These are phyloP conservation scores for Suhomyces panamericanus DNA, from an alignment of 1,139 yeast species.

Conservation along the genomic window DNA sequence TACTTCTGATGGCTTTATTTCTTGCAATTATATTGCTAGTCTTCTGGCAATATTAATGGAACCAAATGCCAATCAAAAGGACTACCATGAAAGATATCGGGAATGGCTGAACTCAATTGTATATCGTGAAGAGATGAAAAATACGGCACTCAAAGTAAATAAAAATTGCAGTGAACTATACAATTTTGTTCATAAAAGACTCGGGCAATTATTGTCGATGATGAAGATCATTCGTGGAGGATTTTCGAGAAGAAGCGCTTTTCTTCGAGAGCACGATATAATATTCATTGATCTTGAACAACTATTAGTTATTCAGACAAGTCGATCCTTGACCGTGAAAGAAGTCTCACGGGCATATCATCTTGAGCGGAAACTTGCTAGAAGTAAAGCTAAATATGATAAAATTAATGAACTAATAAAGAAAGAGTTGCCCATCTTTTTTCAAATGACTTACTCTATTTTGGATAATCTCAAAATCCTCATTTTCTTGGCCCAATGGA, in stretches of 20 bases:
- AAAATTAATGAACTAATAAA: conserved; percentile 33
- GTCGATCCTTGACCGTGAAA: conserved; percentile 27
- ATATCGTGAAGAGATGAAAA: conserved; percentile 17
- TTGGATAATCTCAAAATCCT: conserved; percentile 30
- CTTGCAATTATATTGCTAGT: conserved; percentile 21
- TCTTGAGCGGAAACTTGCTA: conserved; percentile 35
- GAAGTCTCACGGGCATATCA: conserved; percentile 32
- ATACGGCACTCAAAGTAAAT: conserved; percentile 17
- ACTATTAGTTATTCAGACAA: conserved; percentile 25
- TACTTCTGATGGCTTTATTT: conserved; percentile 16
- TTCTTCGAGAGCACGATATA: conserved; percentile 39
- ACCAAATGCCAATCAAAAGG: conserved; percentile 1
- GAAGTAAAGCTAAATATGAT: conserved; percentile 29
- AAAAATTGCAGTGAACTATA: conserved; percentile 11
- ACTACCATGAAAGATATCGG: conserved; percentile 9
- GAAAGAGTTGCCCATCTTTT: conserved; percentile 39
- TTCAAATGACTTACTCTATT: conserved; percentile 27
- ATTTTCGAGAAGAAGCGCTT: conserved; percentile 30
- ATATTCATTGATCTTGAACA: conserved; percentile 27
- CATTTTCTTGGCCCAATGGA: conserved; percentile 32
- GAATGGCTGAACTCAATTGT: conserved; percentile 23
- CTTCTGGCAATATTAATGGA: conserved; percentile 12
- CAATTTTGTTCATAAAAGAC: conserved; percentile 16
- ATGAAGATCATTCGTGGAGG: conserved; percentile 25
- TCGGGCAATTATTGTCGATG: conserved; percentile 22